Evolutionary conservation across 2,329 filamentous ascomycete species (phyloP).

Genomic region (Ceratocystis papillata): DNA sequence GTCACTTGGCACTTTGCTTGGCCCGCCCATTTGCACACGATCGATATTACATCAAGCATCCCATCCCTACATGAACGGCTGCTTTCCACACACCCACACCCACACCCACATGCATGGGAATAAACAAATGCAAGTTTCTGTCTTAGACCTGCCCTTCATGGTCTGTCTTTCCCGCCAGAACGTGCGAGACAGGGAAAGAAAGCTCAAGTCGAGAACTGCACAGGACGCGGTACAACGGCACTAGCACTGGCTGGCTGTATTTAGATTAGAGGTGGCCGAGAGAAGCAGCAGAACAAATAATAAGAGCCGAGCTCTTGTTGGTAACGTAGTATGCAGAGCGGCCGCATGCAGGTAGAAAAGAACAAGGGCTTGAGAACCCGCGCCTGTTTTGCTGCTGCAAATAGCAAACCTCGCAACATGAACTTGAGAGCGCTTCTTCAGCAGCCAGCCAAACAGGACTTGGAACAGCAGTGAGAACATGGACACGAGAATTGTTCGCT

Average conservation of each 20-base stretch:
- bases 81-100: neutral
- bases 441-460: too few relatives aligned
- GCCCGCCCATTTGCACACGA: neutral
- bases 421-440: neutral
- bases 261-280: too few relatives aligned
- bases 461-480: too few relatives aligned
- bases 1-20: neutral
- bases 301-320: neutral
- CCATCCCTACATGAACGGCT: neutral
- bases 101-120: neutral
- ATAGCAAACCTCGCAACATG: neutral
- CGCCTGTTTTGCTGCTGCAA: too few relatives aligned
- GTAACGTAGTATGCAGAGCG: conserved; percentile 7
- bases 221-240: too few relatives aligned
- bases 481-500: neutral
- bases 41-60: neutral
- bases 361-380: too few relatives aligned
- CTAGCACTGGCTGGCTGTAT: too few relatives aligned
- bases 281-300: neutral
- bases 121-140: neutral
- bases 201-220: too few relatives aligned
- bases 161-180: neutral
- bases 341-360: neutral
- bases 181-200: too few relatives aligned
- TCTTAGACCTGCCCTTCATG: neutral